Evolutionary conservation across 345 rosid species (phyloP).

Genomic region (Populus alba): DNA sequence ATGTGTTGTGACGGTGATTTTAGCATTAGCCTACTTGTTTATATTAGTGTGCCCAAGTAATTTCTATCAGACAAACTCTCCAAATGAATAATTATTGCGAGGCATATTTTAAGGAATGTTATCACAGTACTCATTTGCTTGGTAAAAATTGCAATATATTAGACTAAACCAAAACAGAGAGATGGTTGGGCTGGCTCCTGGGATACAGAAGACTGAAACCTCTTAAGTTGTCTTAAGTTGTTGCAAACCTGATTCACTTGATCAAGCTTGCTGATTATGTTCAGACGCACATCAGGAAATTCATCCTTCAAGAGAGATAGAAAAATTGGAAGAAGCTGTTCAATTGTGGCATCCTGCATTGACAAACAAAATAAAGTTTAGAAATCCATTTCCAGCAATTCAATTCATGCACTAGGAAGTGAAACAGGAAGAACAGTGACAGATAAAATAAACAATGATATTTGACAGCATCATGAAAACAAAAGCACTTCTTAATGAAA

Average conservation of each 20-base stretch:
- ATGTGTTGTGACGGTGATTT: not conserved
- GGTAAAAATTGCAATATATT: not conserved
- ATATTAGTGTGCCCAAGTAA: not conserved
- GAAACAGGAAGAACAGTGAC: not conserved
- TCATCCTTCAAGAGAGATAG: conserved; percentile 94
- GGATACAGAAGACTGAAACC: not conserved
- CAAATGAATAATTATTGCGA: not conserved
- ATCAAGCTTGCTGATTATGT: conserved; percentile 97
- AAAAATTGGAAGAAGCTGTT: conserved; percentile 96
- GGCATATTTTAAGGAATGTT: not conserved
- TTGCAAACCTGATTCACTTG: conserved; percentile 89
- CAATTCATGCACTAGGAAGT: not conserved
- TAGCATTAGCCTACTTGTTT: not conserved
- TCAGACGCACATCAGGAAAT: conserved; percentile 95
- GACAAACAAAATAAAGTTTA: not conserved
- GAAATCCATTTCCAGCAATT: conserved; percentile 1
- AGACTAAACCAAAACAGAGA: not conserved
- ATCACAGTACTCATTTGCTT: not conserved
- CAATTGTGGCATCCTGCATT: conserved; percentile 85
- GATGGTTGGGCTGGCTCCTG: not conserved
- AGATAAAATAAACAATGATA: not conserved
- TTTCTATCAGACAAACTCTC: not conserved
- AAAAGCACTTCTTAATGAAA: not conserved
- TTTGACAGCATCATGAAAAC: not conserved
- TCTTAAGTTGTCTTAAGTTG: not conserved